phyloP scores from a whole-genome alignment of 345 rosid genomes.

The Camelina sativa region DNA sequence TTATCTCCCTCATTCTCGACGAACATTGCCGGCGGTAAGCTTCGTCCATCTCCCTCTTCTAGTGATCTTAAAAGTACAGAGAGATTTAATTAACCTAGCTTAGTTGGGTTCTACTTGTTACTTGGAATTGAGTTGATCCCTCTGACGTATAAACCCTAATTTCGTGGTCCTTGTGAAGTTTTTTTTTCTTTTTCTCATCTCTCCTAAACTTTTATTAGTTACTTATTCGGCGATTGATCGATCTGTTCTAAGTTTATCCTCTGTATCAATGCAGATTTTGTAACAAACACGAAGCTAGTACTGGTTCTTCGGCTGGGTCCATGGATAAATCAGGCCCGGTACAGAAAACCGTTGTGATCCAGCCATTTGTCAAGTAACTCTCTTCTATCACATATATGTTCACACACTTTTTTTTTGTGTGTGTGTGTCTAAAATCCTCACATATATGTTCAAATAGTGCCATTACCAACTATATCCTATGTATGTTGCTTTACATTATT shows the following conservation, averaged over 20 bases:
- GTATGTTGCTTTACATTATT: background rate
- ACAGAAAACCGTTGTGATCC: constrained; percentile 40
- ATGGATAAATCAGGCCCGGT: constrained; percentile 38
- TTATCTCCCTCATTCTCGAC: background rate
- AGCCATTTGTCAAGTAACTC: constrained; percentile 45
- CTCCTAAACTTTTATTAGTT: background rate
- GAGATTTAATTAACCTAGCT: background rate
- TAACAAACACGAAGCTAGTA: background rate
- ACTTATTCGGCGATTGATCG: background rate
- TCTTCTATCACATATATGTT: constrained; percentile 8
- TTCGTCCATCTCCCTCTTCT: background rate
- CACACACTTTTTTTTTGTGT: background rate
- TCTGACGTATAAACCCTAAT: background rate
- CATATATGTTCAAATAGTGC: background rate
- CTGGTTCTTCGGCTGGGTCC: constrained; percentile 12
- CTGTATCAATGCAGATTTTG: constrained; percentile 30
- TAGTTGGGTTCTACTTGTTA: background rate
- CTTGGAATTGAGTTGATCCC: background rate
- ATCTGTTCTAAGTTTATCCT: background rate
- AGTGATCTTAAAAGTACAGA: background rate
- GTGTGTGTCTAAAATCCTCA: background rate
- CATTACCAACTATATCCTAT: background rate
- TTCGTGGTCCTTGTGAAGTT: background rate
- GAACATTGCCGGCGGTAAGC: constrained; percentile 17
- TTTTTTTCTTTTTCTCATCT: background rate